Evolutionary conservation across 2,329 filamentous ascomycete species (phyloP).

Genomic region (Leptodontidium sp.): DNA sequence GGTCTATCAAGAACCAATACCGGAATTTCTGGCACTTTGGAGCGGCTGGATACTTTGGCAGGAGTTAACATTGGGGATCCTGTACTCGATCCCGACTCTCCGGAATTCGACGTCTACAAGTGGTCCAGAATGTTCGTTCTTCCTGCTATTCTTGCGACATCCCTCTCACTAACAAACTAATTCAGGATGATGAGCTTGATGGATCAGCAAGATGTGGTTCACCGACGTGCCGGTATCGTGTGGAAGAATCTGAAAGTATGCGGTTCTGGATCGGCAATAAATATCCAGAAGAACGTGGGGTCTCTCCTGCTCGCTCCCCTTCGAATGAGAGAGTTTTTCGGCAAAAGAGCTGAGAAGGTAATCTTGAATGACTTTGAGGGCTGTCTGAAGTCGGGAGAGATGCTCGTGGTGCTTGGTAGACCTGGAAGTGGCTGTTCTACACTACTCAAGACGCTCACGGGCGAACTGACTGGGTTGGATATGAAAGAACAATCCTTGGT

Average conservation of each 20-base stretch:
- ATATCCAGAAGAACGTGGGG: constrained; percentile 72
- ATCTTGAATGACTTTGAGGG: constrained; percentile 73
- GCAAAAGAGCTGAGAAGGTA: constrained; percentile 59
- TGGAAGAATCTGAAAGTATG: constrained; percentile 72
- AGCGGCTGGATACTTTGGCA: constrained; percentile 42
- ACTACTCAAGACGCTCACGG: constrained; percentile 67
- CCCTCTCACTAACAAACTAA: neutral
- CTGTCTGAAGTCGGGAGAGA: constrained; percentile 68
- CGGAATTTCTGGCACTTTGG: constrained; percentile 22
- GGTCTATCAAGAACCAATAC: constrained; percentile 29
- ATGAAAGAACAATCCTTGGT: constrained; percentile 60
- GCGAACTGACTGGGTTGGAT: constrained; percentile 64
- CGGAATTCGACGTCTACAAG: constrained; percentile 42
- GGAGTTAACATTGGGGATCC: constrained; percentile 55
- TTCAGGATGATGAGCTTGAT: constrained; percentile 50
- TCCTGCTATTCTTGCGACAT: neutral
- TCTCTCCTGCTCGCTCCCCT: constrained; percentile 66
- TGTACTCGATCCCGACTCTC: constrained; percentile 58
- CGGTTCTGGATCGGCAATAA: constrained; percentile 71
- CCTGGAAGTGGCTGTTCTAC: constrained; percentile 72
- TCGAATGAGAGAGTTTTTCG: constrained; percentile 63
- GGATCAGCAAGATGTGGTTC: constrained; percentile 62
- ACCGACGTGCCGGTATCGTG: constrained; percentile 64
- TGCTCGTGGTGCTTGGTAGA: constrained; percentile 73
- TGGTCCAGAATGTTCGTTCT: constrained; percentile 37